Base-by-base conservation (phyloP, 257 asterid genomes). In the Coffea canephora region DNA sequence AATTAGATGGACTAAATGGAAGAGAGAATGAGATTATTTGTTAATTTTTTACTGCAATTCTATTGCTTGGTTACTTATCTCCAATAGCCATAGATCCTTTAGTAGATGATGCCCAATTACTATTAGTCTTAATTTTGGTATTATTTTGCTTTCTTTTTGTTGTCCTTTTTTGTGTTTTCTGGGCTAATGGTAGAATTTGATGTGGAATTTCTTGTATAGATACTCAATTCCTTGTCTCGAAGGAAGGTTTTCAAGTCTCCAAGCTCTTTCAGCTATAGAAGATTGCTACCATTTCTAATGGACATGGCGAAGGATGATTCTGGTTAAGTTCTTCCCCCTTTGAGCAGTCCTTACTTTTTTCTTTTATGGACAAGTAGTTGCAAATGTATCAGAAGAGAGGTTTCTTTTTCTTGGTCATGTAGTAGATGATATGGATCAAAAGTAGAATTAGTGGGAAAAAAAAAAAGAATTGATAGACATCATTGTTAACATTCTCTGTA, bases 231-330 rank as follows among this genome's bases (percentile, higher is more conserved):
- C 39, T 50, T 76, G 62, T 49, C 77, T 11, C 76, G 75, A 74
- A 84, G 85, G 80, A 94, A 87, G 87, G 85, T 91, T 59, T 91
- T 89, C 84, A 85, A 83, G 86, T 45, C 84, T 77, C 88, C 94
- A 18, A 88, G 87, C 81, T 91, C 93, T 55, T 88, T 90, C 81
- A 88, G 93, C 89, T 94, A 90, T 77, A 85, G 89, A 80, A 90
- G 97, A 87, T 69, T 94, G 93, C 91, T 92, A 80, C 97, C 97
- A 1, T 93, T 87, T 88, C 71, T 94, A 69, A 85, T 57, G 86
- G 91, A 84, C 76, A 83, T 85, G 64, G 82, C 67, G 64, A 88
- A 87, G 74, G 92, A 88, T 62, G 81, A 85, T 48, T 78, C 89
- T 19, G n/a, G 97, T 92, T 61, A 86, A 81, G 86, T 74, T 73